Evolutionary conservation across 371 early-diverging fungal species (phyloP).

Genomic region (Nematocida sp.): DNA sequence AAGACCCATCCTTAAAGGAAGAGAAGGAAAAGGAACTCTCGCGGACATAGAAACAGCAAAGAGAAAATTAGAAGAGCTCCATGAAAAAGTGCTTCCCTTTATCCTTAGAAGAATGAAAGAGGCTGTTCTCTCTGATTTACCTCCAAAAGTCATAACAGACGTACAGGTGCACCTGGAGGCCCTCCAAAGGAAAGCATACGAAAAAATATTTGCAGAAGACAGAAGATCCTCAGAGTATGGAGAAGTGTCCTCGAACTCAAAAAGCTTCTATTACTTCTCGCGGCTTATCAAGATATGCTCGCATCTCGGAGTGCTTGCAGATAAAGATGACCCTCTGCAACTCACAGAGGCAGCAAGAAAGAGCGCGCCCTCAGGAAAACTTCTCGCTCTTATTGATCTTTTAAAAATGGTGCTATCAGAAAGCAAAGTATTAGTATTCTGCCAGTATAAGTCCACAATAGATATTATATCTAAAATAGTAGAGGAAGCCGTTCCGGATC

Average conservation of each 20-base stretch:
- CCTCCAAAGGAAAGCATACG: constrained; percentile 75
- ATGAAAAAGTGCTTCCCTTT: constrained; percentile 91
- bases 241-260: constrained; percentile 13
- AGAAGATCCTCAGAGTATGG: constrained; percentile 33
- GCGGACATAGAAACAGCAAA: constrained; percentile 57
- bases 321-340: not conserved
- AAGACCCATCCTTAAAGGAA: constrained; percentile 70
- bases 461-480: constrained; percentile 80
- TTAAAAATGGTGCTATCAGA: constrained; percentile 73
- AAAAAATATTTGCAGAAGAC: constrained; percentile 71
- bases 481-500: constrained; percentile 11
- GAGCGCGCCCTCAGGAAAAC: constrained; percentile 54
- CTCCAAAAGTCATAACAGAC: constrained; percentile 96
- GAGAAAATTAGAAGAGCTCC: constrained; percentile 76
- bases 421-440: constrained; percentile 90
- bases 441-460: constrained; percentile 87
- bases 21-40: constrained; percentile 45
- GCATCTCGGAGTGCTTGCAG: constrained; percentile 16
- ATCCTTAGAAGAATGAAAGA: constrained; percentile 89
- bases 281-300: constrained; percentile 43
- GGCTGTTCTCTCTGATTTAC: constrained; percentile 91
- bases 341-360: constrained; percentile 19
- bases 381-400: constrained; percentile 79
- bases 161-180: constrained; percentile 86
- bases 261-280: constrained; percentile 34